Evolutionary conservation across 2,329 filamentous ascomycete species (phyloP), one percentile per base, ranked within the genome.

Genomic region (Catunica adiposa): DNA sequence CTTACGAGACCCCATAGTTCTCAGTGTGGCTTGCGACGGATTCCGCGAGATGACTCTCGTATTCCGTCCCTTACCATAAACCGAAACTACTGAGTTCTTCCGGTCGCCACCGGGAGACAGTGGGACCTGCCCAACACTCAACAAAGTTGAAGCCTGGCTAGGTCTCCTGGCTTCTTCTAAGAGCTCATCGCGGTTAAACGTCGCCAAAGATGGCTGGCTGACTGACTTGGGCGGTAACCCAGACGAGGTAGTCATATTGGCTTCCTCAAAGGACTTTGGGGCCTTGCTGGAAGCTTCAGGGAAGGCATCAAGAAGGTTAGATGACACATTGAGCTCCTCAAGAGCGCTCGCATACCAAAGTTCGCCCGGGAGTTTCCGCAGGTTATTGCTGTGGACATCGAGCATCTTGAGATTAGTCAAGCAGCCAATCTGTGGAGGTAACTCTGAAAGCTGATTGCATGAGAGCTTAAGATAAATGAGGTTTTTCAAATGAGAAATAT

Each of bases 271-370:
- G 8, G 76, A 68, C 53, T 84, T 80, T 17, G 82, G 78, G 50
- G 80, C 72, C 51, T 86, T 80, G 7, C 84, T 84, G 1, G 82
- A 77, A 22, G 87, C 87, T 65, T 94, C 96, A 1, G 92, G 92
- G 65, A 98, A 97, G 42, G 79, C 81, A 53, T 89, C 84, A 20
- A 98, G 74, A 5, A 97, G 83, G 62, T 98, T 98, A 9, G 92
- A 96, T 0, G 90, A 97, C 11, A 94, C 83, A 63, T 98, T 98
- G 58, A 98, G 77, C 0, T 84, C 90, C 67, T 97, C 89, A 55
- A 98, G 70, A 65, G 84, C 89, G 62, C 84, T 83, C 53, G 90
- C 90, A 74, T 87, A 90, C 92, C 92, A 98, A n/a, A 98, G 77
- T 65, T 98, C 92, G 64, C 86, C 80, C 1, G 92, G 92, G 31